These are phyloP conservation scores for Neonectria magnoliae DNA, from an alignment of 2,329 filamentous ascomycete species.

Conservation along the genomic window DNA sequence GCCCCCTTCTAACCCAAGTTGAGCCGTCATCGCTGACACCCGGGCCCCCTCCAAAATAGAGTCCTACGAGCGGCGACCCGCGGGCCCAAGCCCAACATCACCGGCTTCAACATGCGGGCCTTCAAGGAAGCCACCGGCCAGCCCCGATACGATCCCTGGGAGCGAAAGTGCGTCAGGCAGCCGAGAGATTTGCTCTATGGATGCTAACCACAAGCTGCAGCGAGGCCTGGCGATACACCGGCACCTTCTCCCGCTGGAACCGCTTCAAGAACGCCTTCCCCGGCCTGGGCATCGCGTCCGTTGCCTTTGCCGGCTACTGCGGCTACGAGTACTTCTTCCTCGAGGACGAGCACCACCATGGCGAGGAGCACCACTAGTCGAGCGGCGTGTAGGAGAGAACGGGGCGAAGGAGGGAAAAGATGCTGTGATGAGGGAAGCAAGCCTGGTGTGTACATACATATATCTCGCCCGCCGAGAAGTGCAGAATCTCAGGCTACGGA, in stretches of 20 bases:
- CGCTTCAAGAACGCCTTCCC: conserved; percentile 89
- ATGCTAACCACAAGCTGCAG: conserved; percentile 58
- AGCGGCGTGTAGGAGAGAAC: conserved; percentile 26
- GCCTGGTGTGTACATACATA: conserved; percentile 41
- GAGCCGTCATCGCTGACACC: conserved; percentile 14
- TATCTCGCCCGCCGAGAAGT: conserved; percentile 31
- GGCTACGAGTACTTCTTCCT: conserved; percentile 90
- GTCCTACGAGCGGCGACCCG: conserved; percentile 62
- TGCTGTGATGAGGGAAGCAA: conserved; percentile 12
- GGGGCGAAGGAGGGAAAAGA: conserved; percentile 27
- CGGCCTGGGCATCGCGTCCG: conserved; percentile 89
- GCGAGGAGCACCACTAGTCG: conserved; percentile 65
- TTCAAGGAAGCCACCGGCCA: conserved; percentile 76
- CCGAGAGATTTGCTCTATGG: neutral
- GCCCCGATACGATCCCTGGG: conserved; percentile 73
- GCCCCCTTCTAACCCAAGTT: neutral
- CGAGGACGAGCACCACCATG: conserved; percentile 72
- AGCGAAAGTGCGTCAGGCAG: conserved; percentile 63
- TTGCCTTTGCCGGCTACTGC: conserved; percentile 91
- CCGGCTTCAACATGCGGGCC: conserved; percentile 89
- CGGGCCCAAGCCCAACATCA: conserved; percentile 76
- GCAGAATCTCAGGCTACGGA: conserved; percentile 30
- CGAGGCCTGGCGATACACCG: conserved; percentile 94
- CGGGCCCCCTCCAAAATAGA: conserved; percentile 39
- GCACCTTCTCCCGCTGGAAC: conserved; percentile 87